These are phyloP conservation scores for Warburgia ugandensis DNA, from an alignment of 164 flowering plant species.

Conservation along the genomic window DNA sequence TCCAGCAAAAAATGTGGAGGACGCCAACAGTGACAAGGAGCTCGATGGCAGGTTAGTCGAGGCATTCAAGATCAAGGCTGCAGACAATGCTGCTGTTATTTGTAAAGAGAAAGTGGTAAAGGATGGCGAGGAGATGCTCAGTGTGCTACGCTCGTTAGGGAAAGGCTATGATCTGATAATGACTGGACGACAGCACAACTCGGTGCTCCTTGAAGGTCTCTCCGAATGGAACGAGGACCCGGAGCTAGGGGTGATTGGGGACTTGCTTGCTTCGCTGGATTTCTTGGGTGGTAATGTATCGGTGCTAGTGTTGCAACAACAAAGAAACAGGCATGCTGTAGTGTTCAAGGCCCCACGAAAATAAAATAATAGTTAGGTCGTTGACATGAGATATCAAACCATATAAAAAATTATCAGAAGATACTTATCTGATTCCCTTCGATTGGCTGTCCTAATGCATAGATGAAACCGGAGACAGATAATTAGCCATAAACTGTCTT, in stretches of 20 bases:
- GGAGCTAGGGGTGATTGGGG: conserved; percentile 36
- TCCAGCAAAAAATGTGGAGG: background rate
- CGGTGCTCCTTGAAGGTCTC: conserved; percentile 15
- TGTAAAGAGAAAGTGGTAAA: conserved; percentile 24
- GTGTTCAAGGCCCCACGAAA: too few relatives aligned
- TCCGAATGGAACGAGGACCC: conserved; percentile 19
- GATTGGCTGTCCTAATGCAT: too few relatives aligned
- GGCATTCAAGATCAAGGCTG: conserved; percentile 6
- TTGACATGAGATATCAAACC: too few relatives aligned
- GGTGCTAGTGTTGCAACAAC: conserved; percentile 36
- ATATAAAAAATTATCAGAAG: too few relatives aligned
- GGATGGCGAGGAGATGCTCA: conserved; percentile 11
- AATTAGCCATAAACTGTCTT: too few relatives aligned
- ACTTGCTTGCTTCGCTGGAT: conserved; percentile 26
- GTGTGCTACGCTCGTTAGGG: conserved; percentile 12
- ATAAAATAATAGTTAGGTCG: too few relatives aligned
- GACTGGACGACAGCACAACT: conserved; percentile 30
- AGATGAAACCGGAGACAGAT: too few relatives aligned
- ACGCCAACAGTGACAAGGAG: conserved; percentile 3
- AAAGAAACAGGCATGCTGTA: conserved; percentile 4
- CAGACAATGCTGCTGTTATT: conserved; percentile 7
- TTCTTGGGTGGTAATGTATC: conserved; percentile 14
- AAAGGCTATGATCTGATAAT: conserved; percentile 17
- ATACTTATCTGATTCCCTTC: too few relatives aligned
- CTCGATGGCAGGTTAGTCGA: conserved; percentile 19